Base-by-base conservation (phyloP, 495 filamentous ascomycete species). In the Xylaria palmicola region DNA sequence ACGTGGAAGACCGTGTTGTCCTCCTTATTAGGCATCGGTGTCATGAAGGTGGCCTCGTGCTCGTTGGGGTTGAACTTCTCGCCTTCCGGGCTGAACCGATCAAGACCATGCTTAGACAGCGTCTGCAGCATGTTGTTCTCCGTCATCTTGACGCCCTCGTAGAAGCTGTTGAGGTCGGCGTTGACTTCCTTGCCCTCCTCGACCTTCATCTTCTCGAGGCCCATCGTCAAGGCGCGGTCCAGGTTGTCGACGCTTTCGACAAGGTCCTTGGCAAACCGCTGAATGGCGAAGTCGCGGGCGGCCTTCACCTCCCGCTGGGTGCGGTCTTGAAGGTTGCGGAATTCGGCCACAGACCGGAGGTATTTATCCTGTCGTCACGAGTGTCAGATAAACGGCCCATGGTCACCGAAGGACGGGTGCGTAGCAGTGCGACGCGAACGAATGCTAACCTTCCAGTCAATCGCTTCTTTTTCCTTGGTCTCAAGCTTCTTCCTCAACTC, bases 181-280 rank as follows among this genome's bases (percentile, higher is more conserved):
- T 84, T 77, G 63, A 79, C 68, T 56, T 85, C 78, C 48, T 77
- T 75, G 53, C 84, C 77, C 62, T 82, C 78, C 40, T 75, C 72
- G 40, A 82, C 67, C 19, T 72, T 75, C 62, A 95, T 82, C 74
- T 88, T 88, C 26, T 90, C 88, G 43, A 82, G 69, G 41, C 91
- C 87, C 54, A 97, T 94, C 56, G 86, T 89, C 39, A 98, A 83
- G 48, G 94, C 94, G 62, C 92, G 91, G 75, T 98, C 94, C 52
- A 98, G 86, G 82, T 97, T 98, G 80, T 98, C 94, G 72, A 98
- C 86, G 68, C 82, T 87, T 67, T 98, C 94, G 54, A 98, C 83
- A 40, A 98, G 87, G 76, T 98, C 94, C 72, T 89, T 87, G 70
- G 93, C 91, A 77, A 98, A 98, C 55, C 86, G 85, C 73, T 96